Evolutionary conservation across 1,284 basidiomycete species (phyloP), one percentile per base, ranked within the genome.

Genomic region (Melampsora occidentalis): DNA sequence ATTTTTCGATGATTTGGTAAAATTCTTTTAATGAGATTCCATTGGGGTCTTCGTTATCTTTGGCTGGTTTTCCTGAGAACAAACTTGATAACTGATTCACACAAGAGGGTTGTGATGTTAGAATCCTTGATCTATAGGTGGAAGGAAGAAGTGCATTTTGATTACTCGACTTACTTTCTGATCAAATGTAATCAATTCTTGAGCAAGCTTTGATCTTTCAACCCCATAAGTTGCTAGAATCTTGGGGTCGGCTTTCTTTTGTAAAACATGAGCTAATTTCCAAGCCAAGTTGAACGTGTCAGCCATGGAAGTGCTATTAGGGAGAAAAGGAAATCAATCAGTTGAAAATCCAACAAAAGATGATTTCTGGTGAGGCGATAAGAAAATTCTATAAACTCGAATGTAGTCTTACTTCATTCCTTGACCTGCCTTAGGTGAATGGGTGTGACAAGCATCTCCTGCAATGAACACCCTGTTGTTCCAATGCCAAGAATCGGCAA

Each of bases 151-250:
- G 1, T 25, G 25, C 25, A 25, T 25, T 25, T 25, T 25, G 25
- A 25, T 25, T 0, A 1, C 25, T 25, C 25, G 25, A 25, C 16
- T 46, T 57, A 77, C 75, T 62, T 77, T 84, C 82, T 88, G 89
- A 83, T 94, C 92, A 79, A 92, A 93, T 76, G 87, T 82, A 79
- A 94, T 93, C 71, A 94, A 86, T 79, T 93, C 90, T 82, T 90
- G 71, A 10, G 80, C 82, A 25, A 80, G 80, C 70, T 80, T 79
- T 72, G 87, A 0, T 90, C 91, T 79, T 89, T 92, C 82, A 25
- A 70, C 64, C 65, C 78, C 76, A 69, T 77, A 78, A 42, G 92
- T 93, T 80, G 88, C 86, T 28, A 94, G 83, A 12, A 94, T 83
- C 0, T 87, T 87, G 1, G 86, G 84, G 51, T 87, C 84, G 1